phyloP scores from a whole-genome alignment of 306 rosid species.

The Cajanus cajan region DNA sequence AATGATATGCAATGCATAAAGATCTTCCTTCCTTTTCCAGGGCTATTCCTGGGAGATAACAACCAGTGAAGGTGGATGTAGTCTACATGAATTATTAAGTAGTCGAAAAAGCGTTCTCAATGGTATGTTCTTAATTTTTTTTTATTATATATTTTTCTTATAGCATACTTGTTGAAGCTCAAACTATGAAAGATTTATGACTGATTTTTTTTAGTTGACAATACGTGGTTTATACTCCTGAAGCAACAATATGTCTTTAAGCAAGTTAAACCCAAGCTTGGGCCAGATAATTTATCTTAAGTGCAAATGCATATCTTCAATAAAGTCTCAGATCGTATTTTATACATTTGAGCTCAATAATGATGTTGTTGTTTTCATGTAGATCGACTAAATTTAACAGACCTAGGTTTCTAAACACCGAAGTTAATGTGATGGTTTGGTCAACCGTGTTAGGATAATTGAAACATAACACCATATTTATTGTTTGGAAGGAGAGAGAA shows the following conservation, averaged over 20 bases:
- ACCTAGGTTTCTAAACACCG: background rate
- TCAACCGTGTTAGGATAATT: background rate
- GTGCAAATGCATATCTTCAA: background rate
- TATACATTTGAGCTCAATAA: background rate
- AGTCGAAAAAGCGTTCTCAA: constrained; percentile 65
- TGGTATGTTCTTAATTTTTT: constrained; percentile 44
- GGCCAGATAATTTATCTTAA: constrained; percentile 6
- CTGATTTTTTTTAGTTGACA: background rate
- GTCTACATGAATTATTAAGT: constrained; percentile 61
- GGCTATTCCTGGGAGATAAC: constrained; percentile 93
- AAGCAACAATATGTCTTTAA: background rate
- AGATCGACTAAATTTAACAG: background rate
- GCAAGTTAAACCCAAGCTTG: constrained; percentile 7
- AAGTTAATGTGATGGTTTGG: background rate
- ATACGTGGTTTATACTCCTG: background rate
- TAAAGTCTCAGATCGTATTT: constrained; percentile 5
- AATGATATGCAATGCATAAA: no score
- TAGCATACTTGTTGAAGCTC: background rate
- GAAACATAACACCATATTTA: background rate
- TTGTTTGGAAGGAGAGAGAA: background rate
- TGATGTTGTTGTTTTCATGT: background rate
- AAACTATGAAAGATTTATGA: constrained; percentile 7
- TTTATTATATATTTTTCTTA: constrained; percentile 16
- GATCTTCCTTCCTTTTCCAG: constrained; percentile 49
- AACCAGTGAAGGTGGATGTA: constrained; percentile 75